Percentiles rank a stretch among this genome's conserved stretches.
phyloP scores from a whole-genome alignment of 139 green algal genomes.

The Gonium pectorale region DNA sequence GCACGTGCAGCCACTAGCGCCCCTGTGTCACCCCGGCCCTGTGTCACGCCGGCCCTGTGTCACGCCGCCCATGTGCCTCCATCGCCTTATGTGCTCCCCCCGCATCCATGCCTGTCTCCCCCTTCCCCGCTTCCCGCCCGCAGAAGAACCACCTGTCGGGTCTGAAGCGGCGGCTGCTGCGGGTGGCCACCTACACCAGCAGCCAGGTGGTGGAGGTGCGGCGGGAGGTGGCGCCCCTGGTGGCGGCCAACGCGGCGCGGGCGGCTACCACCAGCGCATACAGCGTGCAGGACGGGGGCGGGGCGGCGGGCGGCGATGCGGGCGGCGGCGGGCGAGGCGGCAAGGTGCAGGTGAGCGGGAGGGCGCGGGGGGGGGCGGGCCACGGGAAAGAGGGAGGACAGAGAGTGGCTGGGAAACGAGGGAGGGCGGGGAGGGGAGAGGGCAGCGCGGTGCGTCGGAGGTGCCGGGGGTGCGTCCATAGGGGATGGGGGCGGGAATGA shows the following conservation, averaged over 20 bases:
- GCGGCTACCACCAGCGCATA: constrained; percentile 26
- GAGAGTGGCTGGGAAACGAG: not conserved
- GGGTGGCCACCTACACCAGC: constrained; percentile 87
- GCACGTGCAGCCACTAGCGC: too few relatives aligned
- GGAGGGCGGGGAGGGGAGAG: not conserved
- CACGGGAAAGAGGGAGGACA: not conserved
- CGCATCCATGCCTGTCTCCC: not conserved
- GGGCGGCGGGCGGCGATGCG: not conserved
- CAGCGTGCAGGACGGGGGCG: constrained; percentile 2
- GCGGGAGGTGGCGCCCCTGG: constrained; percentile 80
- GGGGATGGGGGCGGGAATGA: too few relatives aligned
- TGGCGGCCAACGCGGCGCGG: constrained; percentile 70
- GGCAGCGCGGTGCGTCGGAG: too few relatives aligned
- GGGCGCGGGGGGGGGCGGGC: not conserved
- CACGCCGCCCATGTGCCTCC: too few relatives aligned
- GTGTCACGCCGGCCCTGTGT: too few relatives aligned
- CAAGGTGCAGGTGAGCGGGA: constrained; percentile 7
- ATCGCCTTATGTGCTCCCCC: too few relatives aligned
- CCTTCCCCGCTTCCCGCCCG: not conserved
- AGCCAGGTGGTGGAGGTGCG: constrained; percentile 91
- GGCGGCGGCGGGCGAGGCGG: not conserved
- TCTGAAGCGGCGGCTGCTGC: constrained; percentile 86
- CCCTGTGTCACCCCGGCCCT: too few relatives aligned
- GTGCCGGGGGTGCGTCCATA: too few relatives aligned
- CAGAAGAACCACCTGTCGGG: constrained; percentile 98